A percentile compares a stretch with the other conserved stretches of the same genome.
Conservation (phyloP, 139 green algal genomes). For the Micromonas commoda region DNA sequence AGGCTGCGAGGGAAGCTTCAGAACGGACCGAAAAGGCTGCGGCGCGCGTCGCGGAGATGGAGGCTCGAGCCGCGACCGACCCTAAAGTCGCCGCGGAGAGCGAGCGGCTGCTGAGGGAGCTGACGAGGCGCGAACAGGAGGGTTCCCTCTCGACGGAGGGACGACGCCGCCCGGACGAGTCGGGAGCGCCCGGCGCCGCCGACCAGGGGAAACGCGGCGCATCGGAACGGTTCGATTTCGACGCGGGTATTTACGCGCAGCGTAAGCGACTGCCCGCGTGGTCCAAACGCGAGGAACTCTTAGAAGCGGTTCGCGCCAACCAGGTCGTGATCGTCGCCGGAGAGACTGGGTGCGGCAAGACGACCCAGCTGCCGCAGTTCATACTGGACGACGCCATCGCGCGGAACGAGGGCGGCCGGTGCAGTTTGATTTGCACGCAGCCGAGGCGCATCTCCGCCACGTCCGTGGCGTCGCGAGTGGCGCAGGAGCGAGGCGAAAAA, state of each 20-base stretch:
- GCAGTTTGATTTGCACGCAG: slow-evolving; percentile 47
- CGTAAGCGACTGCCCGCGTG: slow-evolving; percentile 33
- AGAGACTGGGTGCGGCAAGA: slow-evolving; percentile 62
- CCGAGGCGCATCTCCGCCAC: slow-evolving; percentile 45
- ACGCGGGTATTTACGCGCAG: background rate
- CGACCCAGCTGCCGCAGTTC: slow-evolving; percentile 49
- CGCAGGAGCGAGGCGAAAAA: slow-evolving; percentile 36
- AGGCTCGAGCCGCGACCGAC: background rate
- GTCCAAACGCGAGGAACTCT: slow-evolving; percentile 28
- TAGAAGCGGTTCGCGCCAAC: slow-evolving; percentile 27
- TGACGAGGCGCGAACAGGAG: too few species aligned
- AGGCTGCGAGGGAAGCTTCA: background rate
- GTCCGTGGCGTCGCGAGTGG: slow-evolving; percentile 39
- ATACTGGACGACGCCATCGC: slow-evolving; percentile 34
- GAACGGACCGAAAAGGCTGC: background rate
- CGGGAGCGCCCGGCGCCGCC: too few species aligned
- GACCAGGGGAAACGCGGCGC: too few species aligned
- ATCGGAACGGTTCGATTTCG: too few species aligned
- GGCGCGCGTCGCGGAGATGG: background rate
- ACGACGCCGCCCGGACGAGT: too few species aligned
- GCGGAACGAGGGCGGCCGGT: slow-evolving; percentile 12
- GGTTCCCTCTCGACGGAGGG: background rate
- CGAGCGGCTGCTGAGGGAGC: background rate
- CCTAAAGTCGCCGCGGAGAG: background rate
- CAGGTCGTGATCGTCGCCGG: slow-evolving; percentile 49